Evolutionary conservation across 2,329 filamentous ascomycete species (phyloP).

Genomic region (Cryphonectria naterciae): DNA sequence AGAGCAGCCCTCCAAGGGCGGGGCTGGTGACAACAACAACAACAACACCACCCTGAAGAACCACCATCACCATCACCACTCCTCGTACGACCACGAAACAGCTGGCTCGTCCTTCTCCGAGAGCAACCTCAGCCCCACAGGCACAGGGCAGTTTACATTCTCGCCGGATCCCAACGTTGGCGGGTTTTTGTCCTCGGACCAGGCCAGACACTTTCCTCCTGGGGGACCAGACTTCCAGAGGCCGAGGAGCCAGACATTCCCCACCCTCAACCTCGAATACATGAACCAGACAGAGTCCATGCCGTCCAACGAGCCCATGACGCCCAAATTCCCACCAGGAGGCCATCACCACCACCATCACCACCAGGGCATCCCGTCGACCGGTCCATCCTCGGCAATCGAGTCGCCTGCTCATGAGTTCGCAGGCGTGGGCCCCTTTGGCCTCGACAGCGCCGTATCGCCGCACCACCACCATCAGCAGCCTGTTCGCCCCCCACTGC

Average conservation of each 20-base stretch:
- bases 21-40: constrained; percentile 44
- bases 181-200: constrained; percentile 58
- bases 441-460: constrained; percentile 50
- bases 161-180: constrained; percentile 73
- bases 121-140: constrained; percentile 73
- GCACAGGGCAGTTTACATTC: constrained; percentile 73
- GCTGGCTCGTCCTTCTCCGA: constrained; percentile 70
- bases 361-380: constrained; percentile 44
- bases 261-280: constrained; percentile 68
- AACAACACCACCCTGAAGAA: constrained; percentile 47
- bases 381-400: constrained; percentile 55
- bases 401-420: constrained; percentile 56
- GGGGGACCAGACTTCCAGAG: constrained; percentile 62
- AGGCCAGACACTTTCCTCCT: constrained; percentile 37
- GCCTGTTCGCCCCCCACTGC: constrained; percentile 50
- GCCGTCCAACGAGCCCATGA: constrained; percentile 48
- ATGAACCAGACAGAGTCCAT: constrained; percentile 45
- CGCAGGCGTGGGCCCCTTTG: constrained; percentile 43
- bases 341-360: too few relatives aligned
- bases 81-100: constrained; percentile 64
- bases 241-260: constrained; percentile 87
- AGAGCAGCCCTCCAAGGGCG: constrained; percentile 40
- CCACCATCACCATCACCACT: constrained; percentile 50
- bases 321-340: constrained; percentile 47
- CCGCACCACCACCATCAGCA: constrained; percentile 43